Evolutionary conservation across 2,329 filamentous ascomycete species (phyloP).

Genomic region (Colletotrichum sp.): DNA sequence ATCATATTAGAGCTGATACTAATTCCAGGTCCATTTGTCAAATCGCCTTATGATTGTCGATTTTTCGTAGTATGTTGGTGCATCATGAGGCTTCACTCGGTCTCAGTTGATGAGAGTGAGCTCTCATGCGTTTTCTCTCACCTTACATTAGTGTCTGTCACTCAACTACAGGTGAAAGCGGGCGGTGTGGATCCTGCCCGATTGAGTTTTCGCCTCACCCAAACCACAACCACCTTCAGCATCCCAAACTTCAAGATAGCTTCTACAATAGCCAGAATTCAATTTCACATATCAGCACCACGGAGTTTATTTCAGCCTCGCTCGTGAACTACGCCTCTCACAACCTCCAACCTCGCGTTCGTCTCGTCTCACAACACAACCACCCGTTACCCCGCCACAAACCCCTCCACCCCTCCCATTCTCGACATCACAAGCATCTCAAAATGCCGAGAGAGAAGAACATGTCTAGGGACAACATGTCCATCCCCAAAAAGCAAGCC

Average conservation of each 20-base stretch:
- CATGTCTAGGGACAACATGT: not conserved
- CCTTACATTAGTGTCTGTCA: not conserved
- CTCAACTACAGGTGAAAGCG: not conserved
- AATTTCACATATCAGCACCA: not conserved
- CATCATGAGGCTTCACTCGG: not conserved
- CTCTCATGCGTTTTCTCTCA: not conserved
- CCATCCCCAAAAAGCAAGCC: constrained; percentile 11
- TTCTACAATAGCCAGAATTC: not conserved
- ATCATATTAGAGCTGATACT: not conserved
- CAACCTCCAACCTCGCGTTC: not conserved
- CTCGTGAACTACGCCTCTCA: not conserved
- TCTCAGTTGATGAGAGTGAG: not conserved
- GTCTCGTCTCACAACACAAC: not conserved
- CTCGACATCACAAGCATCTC: not conserved
- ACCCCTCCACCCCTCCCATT: not conserved
- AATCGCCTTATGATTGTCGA: not conserved
- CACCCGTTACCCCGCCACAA: not conserved
- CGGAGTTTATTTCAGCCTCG: not conserved
- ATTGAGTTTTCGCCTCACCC: constrained; percentile 20
- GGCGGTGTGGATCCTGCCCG: constrained; percentile 15
- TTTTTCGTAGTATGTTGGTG: not conserved
- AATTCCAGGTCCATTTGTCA: not conserved
- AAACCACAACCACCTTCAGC: not conserved
- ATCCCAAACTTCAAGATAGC: not conserved
- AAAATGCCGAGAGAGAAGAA: not conserved